Evolutionary conservation across 768 basidiomycete species (phyloP), one percentile per base, ranked within the genome.

Genomic region (Pulveroboletus frians): DNA sequence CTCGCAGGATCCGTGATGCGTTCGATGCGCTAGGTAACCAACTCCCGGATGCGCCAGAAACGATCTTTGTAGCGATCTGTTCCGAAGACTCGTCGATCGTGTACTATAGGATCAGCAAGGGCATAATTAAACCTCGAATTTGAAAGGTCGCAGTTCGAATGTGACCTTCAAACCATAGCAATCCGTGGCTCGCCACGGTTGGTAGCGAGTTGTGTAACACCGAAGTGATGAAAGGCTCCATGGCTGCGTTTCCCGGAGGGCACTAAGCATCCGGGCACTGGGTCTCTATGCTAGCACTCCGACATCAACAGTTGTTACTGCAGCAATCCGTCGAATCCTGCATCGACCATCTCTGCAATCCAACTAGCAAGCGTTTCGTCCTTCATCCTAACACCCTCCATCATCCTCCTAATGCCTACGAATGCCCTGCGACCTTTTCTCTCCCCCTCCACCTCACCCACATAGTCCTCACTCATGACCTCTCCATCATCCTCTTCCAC

Each of bases 61-160:
- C 78, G 46, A 66, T 90, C 40, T 84, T 79, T 58, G 64, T 91
- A 27, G 88, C 83, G 11, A 84, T 90, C 48, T 82, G 81, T 38
- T 77, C 83, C 0, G 80, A 85, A 43, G 88, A 91, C 58, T 82
- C 88, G 10, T 89, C 88, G 9, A 83, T 85, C 39, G 88, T 91
- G 44, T 91, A 91, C 65, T 91, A 91, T 68, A 88, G 86, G 59
- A 73, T 91, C 51, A 84, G 83, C 60, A 74, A 76, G 43, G 88
- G 87, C 47, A 85, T 91, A 29, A 80, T 83, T 52, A 90, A 90
- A 58, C 88, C 85, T 21, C 72, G 77, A 10, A 69, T 85, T 39
- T 86, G 57, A 68, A 35, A 18, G 3, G 18, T 18, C 29, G 23
- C 18, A 20, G 1, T 10, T 32, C 31, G 5, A 26, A 26, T 21